Percentiles rank a stretch among this genome's conserved stretches.
phyloP scores from a whole-genome alignment of 192 early-diverging fungal species.

The Entrophospora sp. region DNA sequence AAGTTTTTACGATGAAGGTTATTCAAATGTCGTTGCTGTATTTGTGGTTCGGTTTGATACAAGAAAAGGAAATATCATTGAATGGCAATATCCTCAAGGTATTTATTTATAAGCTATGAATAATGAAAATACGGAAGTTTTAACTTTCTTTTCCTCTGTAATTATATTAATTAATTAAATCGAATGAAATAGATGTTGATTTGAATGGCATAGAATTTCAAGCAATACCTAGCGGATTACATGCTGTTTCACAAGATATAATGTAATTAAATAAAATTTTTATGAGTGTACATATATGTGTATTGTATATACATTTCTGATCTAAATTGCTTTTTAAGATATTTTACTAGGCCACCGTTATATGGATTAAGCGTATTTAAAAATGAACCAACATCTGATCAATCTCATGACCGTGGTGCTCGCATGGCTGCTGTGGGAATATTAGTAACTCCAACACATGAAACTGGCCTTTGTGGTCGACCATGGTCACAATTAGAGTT shows the following conservation, averaged over 20 bases:
- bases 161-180: neutral
- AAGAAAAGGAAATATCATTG: conserved; percentile 41
- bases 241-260: conserved; percentile 35
- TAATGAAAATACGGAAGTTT: neutral
- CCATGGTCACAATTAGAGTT: conserved; percentile 42
- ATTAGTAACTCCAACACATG: conserved; percentile 31
- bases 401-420: conserved; percentile 38
- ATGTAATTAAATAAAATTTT: conserved; percentile 32
- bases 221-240: conserved; percentile 49
- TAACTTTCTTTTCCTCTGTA: neutral
- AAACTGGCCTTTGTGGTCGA: conserved; percentile 36
- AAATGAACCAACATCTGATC: conserved; percentile 27
- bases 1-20: too few relatives aligned
- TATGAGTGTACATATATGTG: too few relatives aligned
- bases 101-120: neutral
- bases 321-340: conserved; percentile 25
- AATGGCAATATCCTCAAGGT: conserved; percentile 43
- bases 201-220: conserved; percentile 43
- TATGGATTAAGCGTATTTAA: conserved; percentile 39
- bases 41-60: conserved; percentile 46
- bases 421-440: conserved; percentile 43
- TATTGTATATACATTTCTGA: too few relatives aligned
- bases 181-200: conserved; percentile 30
- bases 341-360: conserved; percentile 32
- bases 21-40: conserved; percentile 35